Percentiles rank a stretch among this genome's conserved stretches.
phyloP scores from a whole-genome alignment of 2,329 filamentous ascomycete species.

The Aspergillus cejpii region DNA sequence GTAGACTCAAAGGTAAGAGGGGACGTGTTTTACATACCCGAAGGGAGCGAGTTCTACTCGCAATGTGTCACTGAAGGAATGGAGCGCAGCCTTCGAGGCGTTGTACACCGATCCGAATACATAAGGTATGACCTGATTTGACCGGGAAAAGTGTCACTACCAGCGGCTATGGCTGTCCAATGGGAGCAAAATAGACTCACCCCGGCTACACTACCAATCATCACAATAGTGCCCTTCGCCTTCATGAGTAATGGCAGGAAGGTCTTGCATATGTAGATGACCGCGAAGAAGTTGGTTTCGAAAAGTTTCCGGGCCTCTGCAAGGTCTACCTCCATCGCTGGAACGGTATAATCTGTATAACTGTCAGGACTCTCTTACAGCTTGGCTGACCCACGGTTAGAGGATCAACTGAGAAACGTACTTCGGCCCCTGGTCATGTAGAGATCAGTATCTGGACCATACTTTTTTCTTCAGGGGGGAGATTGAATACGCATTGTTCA shows the following conservation, averaged over 20 bases:
- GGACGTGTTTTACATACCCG: constrained; percentile 25
- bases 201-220: constrained; percentile 42
- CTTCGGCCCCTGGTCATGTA: constrained; percentile 23
- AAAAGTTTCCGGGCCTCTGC: constrained; percentile 44
- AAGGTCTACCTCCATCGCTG: constrained; percentile 50
- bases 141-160: background rate
- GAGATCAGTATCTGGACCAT: constrained; percentile 7
- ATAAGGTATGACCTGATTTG: constrained; percentile 40
- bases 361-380: background rate
- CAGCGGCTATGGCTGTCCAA: background rate
- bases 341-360: constrained; percentile 49
- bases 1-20: background rate
- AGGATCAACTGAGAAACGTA: constrained; percentile 15
- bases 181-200: constrained; percentile 16
- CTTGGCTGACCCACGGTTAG: background rate
- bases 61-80: constrained; percentile 53
- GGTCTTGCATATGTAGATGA: constrained; percentile 52
- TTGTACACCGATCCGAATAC: constrained; percentile 49
- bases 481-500: constrained; percentile 50
- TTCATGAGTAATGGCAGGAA: constrained; percentile 51
- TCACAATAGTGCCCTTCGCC: constrained; percentile 41
- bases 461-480: background rate
- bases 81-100: constrained; percentile 54
- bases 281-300: constrained; percentile 52
- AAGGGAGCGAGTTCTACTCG: constrained; percentile 52